phyloP scores from a whole-genome alignment of 176 grass and related monocot species.

The Microstegium vimineum region DNA sequence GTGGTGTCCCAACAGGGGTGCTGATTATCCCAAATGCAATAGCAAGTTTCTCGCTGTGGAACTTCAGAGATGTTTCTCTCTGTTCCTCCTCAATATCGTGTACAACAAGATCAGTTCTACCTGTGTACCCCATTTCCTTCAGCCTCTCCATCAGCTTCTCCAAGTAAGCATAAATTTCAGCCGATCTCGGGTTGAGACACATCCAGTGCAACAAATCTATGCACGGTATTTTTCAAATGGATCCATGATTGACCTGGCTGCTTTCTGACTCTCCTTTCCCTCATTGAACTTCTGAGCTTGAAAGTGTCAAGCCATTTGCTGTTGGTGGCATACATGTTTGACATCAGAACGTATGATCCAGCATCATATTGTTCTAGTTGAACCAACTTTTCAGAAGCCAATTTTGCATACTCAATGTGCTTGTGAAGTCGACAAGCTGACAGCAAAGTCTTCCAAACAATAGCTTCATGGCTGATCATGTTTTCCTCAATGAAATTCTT shows the following conservation, averaged over 20 bases:
- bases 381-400: slow-evolving; percentile 53
- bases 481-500: slow-evolving; percentile 52
- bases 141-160: slow-evolving; percentile 42
- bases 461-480: slow-evolving; percentile 39
- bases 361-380: slow-evolving; percentile 45
- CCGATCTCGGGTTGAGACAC: slow-evolving; percentile 30
- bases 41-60: slow-evolving; percentile 56
- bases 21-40: slow-evolving; percentile 55
- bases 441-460: slow-evolving; percentile 61
- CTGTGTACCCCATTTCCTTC: slow-evolving; percentile 47
- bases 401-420: slow-evolving; percentile 40
- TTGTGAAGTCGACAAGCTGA: slow-evolving; percentile 62
- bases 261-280: slow-evolving; percentile 42
- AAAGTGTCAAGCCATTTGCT: slow-evolving; percentile 54
- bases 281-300: slow-evolving; percentile 55
- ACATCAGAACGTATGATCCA: slow-evolving; percentile 62
- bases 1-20: slow-evolving; percentile 30
- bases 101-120: slow-evolving; percentile 49
- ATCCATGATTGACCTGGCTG: slow-evolving; percentile 59
- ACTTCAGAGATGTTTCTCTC: slow-evolving; percentile 53
- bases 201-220: slow-evolving; percentile 44
- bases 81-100: slow-evolving; percentile 59
- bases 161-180: slow-evolving; percentile 45
- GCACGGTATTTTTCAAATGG: slow-evolving; percentile 44
- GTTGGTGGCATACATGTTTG: slow-evolving; percentile 56